Conservation (phyloP, 306 rosid genomes). For the Notholithocarpus densiflorus region DNA sequence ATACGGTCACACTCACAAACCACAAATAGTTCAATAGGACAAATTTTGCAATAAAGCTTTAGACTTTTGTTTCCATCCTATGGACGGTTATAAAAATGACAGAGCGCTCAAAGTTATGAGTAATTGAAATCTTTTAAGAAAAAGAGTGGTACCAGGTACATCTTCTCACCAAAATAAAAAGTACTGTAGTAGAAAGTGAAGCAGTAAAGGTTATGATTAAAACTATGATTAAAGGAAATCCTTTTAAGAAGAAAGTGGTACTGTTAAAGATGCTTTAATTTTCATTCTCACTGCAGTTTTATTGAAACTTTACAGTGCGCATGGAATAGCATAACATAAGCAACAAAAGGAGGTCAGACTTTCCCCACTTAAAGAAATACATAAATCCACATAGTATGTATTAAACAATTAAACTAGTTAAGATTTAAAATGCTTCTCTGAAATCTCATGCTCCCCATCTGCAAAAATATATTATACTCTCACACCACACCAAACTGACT, state of each 20-base stretch:
- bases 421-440: conserved; percentile 47
- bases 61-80: not conserved
- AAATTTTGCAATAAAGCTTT: not conserved
- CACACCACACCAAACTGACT: conserved; percentile 67
- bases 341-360: conserved; percentile 64
- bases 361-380: conserved; percentile 47
- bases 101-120: not conserved
- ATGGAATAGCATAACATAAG: conserved; percentile 57
- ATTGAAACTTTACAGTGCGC: conserved; percentile 84
- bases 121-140: not conserved
- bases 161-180: conserved; percentile 13
- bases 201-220: conserved; percentile 69
- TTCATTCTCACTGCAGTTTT: conserved; percentile 36
- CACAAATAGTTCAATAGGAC: not conserved
- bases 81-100: not conserved
- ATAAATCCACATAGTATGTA: not conserved
- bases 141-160: not conserved
- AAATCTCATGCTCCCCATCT: conserved; percentile 64
- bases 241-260: conserved; percentile 46
- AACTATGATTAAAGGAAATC: conserved; percentile 74
- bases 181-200: conserved; percentile 47
- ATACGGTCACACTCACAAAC: not conserved
- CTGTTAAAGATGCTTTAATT: conserved; percentile 49
- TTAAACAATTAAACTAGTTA: conserved; percentile 19
- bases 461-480: conserved; percentile 50